Conservation (phyloP, 371 early-diverging fungal species). For the Scutellospora calospora region DNA sequence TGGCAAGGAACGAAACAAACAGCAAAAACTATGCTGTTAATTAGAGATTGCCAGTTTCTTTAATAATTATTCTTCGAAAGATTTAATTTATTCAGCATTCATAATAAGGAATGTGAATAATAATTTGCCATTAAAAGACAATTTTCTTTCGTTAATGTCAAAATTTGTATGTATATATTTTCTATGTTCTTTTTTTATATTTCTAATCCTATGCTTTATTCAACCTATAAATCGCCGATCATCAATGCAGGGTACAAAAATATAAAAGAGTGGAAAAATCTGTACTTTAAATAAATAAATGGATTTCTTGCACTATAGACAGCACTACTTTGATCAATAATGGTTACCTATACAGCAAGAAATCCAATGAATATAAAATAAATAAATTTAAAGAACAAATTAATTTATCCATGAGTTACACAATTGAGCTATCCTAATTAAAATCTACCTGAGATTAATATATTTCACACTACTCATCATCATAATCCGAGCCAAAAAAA, state of each 20-base stretch:
- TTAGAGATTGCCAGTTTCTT: conserved; percentile 17
- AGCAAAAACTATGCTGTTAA: background rate
- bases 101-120: background rate
- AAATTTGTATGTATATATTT: no score
- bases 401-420: background rate
- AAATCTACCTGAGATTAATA: background rate
- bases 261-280: no score
- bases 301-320: no score
- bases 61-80: conserved; percentile 15
- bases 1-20: conserved; percentile 26
- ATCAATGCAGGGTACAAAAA: no score
- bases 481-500: conserved; percentile 25
- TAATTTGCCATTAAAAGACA: background rate
- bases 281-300: no score
- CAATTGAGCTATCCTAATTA: background rate
- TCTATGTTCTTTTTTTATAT: no score
- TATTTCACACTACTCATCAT: background rate
- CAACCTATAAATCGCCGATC: no score
- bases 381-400: background rate
- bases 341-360: no score
- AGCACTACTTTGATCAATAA: no score
- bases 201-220: no score
- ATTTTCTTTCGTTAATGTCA: background rate
- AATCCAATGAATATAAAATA: background rate
- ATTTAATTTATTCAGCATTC: background rate